Evolutionary conservation across 306 rosid genomes (phyloP).

Genomic region (Arachis stenosperma): DNA sequence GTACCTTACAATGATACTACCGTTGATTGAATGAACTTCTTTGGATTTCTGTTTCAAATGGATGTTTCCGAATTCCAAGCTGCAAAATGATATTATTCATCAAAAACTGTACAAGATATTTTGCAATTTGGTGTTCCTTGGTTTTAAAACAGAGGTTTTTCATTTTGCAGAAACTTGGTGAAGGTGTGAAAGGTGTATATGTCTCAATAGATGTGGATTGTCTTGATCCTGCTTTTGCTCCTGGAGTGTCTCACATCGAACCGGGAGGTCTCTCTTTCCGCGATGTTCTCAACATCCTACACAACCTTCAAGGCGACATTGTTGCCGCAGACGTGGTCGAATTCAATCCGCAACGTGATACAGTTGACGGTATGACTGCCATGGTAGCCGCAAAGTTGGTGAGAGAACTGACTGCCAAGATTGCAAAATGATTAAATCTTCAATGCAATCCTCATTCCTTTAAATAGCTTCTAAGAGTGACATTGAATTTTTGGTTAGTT

Average conservation of each 20-base stretch:
- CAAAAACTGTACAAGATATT: not conserved
- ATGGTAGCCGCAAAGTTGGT: constrained; percentile 99
- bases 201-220: constrained; percentile 89
- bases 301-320: constrained; percentile 82
- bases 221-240: constrained; percentile 97
- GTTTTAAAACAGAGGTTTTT: constrained; percentile 21
- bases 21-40: not conserved
- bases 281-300: constrained; percentile 85
- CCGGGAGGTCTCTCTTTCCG: constrained; percentile 97
- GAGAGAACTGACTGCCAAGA: constrained; percentile 87
- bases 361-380: constrained; percentile 96
- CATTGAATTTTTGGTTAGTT: constrained; percentile 15
- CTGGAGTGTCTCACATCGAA: constrained; percentile 97
- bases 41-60: not conserved
- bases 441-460: constrained; percentile 3
- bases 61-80: constrained; percentile 28
- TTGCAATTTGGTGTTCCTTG: not conserved
- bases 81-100: constrained; percentile 6
- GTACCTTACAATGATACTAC: not conserved
- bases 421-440: constrained; percentile 57
- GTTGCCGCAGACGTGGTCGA: constrained; percentile 93
- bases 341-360: constrained; percentile 93
- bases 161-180: constrained; percentile 82
- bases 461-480: constrained; percentile 15
- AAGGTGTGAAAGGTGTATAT: constrained; percentile 91